Conservation (phyloP, 2,329 filamentous ascomycete species). For the Epichloe scottii region DNA sequence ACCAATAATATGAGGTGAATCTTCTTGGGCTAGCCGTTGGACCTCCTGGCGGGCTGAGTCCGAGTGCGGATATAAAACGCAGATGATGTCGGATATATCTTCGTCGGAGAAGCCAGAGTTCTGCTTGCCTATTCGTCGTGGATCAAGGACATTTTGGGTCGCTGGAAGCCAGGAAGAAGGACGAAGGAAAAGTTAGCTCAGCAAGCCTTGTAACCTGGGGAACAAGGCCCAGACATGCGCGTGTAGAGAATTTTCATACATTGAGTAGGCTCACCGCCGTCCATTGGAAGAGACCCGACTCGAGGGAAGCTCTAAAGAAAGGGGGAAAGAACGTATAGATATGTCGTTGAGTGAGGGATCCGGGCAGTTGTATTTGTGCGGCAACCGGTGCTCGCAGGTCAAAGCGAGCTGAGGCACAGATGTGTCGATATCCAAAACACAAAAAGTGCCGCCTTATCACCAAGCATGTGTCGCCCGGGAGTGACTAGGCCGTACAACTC, state of each 20-base stretch:
- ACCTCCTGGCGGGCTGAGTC: constrained; percentile 60
- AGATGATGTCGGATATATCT: constrained; percentile 80
- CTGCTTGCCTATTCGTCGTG: constrained; percentile 64
- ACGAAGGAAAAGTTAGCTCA: background rate
- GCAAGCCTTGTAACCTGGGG: background rate
- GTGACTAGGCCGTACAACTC: background rate
- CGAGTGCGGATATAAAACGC: constrained; percentile 72
- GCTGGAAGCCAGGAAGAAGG: constrained; percentile 4
- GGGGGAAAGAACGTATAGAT: background rate
- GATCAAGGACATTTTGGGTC: constrained; percentile 49
- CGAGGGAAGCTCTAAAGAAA: background rate
- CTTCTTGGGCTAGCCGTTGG: constrained; percentile 33
- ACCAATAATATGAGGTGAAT: constrained; percentile 37
- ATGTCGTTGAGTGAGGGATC: background rate
- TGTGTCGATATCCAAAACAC: background rate
- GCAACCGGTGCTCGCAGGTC: background rate
- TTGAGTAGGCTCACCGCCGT: constrained; percentile 32
- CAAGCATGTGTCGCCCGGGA: background rate
- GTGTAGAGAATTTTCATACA: constrained; percentile 14
- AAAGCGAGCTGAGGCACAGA: background rate
- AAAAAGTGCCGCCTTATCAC: background rate
- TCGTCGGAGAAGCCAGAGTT: constrained; percentile 72
- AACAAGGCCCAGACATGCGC: background rate
- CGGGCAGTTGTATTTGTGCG: background rate
- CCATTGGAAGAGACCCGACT: constrained; percentile 26